Conservation (phyloP, 2,329 filamentous ascomycete species). For the Colletotrichum aenigma region DNA sequence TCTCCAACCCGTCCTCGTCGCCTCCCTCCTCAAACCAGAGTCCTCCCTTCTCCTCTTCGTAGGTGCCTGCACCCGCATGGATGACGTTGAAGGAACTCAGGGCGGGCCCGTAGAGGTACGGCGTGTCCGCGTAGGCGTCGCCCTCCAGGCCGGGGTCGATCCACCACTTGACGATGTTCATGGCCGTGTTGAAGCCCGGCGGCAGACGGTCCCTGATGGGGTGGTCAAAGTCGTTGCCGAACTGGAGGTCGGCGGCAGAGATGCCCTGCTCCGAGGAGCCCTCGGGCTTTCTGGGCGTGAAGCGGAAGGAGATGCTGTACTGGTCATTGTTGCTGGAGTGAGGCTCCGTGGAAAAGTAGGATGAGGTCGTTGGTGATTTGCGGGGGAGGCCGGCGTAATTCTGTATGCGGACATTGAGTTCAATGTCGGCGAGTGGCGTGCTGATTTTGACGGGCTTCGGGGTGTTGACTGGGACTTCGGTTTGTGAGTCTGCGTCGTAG, state of each 20-base stretch:
- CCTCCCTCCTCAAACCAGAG: slow-evolving; percentile 70
- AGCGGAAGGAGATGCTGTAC: slow-evolving; percentile 82
- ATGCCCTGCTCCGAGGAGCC: slow-evolving; percentile 49
- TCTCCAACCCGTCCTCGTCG: slow-evolving; percentile 56
- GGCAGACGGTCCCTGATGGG: slow-evolving; percentile 87
- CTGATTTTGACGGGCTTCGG: slow-evolving; percentile 66
- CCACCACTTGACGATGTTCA: slow-evolving; percentile 86
- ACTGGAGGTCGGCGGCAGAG: slow-evolving; percentile 76
- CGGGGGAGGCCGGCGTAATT: slow-evolving; percentile 73
- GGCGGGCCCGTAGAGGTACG: slow-evolving; percentile 84
- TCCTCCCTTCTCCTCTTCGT: slow-evolving; percentile 52
- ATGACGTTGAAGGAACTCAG: slow-evolving; percentile 81
- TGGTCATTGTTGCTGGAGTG: slow-evolving; percentile 74
- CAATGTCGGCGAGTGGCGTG: slow-evolving; percentile 66
- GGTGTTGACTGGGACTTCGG: slow-evolving; percentile 77
- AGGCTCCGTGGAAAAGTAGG: slow-evolving; percentile 76
- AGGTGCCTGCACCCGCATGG: slow-evolving; percentile 62
- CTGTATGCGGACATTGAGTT: slow-evolving; percentile 76
- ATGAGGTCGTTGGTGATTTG: slow-evolving; percentile 69
- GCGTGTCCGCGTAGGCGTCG: slow-evolving; percentile 85
- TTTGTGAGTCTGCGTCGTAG: slow-evolving; percentile 77
- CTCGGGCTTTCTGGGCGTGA: slow-evolving; percentile 66
- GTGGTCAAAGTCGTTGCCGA: slow-evolving; percentile 94
- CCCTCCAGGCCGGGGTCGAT: slow-evolving; percentile 91
- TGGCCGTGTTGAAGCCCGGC: slow-evolving; percentile 82